Conservation (phyloP, 2,329 filamentous ascomycete species). For the Teratosphaeria viscida region DNA sequence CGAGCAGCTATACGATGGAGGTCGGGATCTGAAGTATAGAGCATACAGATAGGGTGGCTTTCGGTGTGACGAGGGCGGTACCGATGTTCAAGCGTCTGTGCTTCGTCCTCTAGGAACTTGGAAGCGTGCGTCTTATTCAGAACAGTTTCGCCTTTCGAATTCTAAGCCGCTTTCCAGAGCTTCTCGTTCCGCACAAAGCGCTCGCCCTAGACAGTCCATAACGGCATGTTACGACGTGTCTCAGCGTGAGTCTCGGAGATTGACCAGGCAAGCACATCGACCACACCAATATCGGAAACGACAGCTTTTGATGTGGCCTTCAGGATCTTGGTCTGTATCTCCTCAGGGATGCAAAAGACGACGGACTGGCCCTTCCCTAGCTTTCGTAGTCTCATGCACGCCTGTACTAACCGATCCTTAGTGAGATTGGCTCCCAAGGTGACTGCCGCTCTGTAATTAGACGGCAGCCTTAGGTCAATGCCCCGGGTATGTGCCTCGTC, state of each 20-base stretch:
- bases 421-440: slow-evolving; percentile 55
- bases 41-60: background rate
- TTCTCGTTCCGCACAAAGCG: slow-evolving; percentile 36
- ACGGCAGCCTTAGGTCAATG: slow-evolving; percentile 54
- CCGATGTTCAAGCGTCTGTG: slow-evolving; percentile 40
- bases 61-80: slow-evolving; percentile 28
- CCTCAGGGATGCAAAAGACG: slow-evolving; percentile 48
- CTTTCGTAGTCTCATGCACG: slow-evolving; percentile 51
- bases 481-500: slow-evolving; percentile 63
- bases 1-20: slow-evolving; percentile 1
- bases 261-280: slow-evolving; percentile 50
- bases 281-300: slow-evolving; percentile 31
- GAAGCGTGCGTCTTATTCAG: slow-evolving; percentile 24
- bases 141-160: slow-evolving; percentile 1
- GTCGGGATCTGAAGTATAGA: slow-evolving; percentile 17
- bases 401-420: slow-evolving; percentile 61
- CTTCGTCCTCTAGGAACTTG: slow-evolving; percentile 46
- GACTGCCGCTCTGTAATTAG: slow-evolving; percentile 51
- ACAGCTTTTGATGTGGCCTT: slow-evolving; percentile 6
- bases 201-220: slow-evolving; percentile 53
- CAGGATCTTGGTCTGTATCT: slow-evolving; percentile 48
- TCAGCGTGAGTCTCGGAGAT: slow-evolving; percentile 48
- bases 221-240: slow-evolving; percentile 38
- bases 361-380: slow-evolving; percentile 58
- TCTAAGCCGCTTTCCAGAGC: slow-evolving; percentile 24